Conservation (phyloP, 192 early-diverging fungal species). For the Coemansia pectinata region DNA sequence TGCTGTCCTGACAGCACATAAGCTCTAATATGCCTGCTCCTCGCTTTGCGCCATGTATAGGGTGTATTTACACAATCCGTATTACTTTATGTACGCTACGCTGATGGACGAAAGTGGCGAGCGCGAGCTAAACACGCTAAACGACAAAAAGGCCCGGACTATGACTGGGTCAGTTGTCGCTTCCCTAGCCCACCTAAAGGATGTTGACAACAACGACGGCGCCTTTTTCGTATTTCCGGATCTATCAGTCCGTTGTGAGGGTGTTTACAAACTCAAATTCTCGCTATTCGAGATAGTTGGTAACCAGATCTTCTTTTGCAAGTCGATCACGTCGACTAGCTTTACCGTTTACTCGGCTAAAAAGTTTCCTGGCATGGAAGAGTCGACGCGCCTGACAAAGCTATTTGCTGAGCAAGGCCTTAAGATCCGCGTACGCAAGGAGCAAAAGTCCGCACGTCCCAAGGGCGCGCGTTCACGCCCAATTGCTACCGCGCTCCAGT, state of each 20-base stretch:
- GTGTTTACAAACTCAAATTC: slow-evolving; percentile 80
- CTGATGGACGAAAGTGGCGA: slow-evolving; percentile 79
- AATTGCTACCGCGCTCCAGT: slow-evolving; percentile 31
- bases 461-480: slow-evolving; percentile 49
- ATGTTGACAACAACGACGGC: slow-evolving; percentile 82
- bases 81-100: slow-evolving; percentile 97
- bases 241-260: slow-evolving; percentile 92
- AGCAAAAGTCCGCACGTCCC: slow-evolving; percentile 56
- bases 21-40: neutral
- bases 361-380: slow-evolving; percentile 97
- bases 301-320: slow-evolving; percentile 86
- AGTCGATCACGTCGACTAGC: slow-evolving; percentile 79
- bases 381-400: slow-evolving; percentile 84
- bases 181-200: slow-evolving; percentile 86
- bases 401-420: slow-evolving; percentile 96
- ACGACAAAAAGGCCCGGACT: slow-evolving; percentile 85
- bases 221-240: slow-evolving; percentile 98
- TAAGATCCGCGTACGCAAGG: slow-evolving; percentile 93
- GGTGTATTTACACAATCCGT: slow-evolving; percentile 73
- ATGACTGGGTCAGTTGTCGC: slow-evolving; percentile 96
- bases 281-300: slow-evolving; percentile 91
- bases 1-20: neutral
- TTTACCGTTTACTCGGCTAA: slow-evolving; percentile 93
- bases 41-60: slow-evolving; percentile 17
- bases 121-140: slow-evolving; percentile 84